Evolutionary conservation across 345 rosid genomes (phyloP), one percentile per base, ranked within the genome.

Genomic region (Citropsis articulata): DNA sequence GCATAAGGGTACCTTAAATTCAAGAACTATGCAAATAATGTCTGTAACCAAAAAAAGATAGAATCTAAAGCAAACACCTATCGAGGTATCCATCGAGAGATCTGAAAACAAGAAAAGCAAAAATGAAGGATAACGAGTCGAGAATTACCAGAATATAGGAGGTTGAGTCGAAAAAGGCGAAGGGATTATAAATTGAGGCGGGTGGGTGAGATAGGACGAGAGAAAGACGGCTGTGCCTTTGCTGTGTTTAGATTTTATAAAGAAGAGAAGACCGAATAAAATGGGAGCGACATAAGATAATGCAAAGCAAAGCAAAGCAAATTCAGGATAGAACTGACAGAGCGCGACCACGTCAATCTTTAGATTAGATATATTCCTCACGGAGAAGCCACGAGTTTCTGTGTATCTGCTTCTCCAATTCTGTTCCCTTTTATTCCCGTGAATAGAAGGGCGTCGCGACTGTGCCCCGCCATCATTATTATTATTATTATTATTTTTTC

Each of bases 141-240:
- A 30, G 8, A 65, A 12, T 75, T 75, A 75, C 78, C 78, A 13
- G 45, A 74, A 30, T 19, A 45, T 28, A 27, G 42, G 69, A 74
- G 57, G 27, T 35, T 4, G 9, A 35, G 53, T 7, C n/a, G 71
- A 4, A 48, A 64, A 64, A 31, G 9, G 3, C 9, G 69, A 45
- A 42, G 45, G 28, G 57, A 24, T 72, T 13, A 18, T 14, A 13
- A 45, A 45, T 45, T 12, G 16, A 1, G 50, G 50, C 0, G 50
- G 50, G 50, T 45, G 50, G 0, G 18, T 45, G 50, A 45, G 50
- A 13, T 12, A 45, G 14, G 5, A 45, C 3, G 5, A 13, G 18
- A 45, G 50, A 45, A 45, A 45, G 50, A 45, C 12, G 14, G 50
- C 50, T 13, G 50, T 50, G 56, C 2, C 21, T 5, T 14, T 50